Evolutionary conservation across 2,329 filamentous ascomycete species (phyloP).

Genomic region (Colletotrichum musae): DNA sequence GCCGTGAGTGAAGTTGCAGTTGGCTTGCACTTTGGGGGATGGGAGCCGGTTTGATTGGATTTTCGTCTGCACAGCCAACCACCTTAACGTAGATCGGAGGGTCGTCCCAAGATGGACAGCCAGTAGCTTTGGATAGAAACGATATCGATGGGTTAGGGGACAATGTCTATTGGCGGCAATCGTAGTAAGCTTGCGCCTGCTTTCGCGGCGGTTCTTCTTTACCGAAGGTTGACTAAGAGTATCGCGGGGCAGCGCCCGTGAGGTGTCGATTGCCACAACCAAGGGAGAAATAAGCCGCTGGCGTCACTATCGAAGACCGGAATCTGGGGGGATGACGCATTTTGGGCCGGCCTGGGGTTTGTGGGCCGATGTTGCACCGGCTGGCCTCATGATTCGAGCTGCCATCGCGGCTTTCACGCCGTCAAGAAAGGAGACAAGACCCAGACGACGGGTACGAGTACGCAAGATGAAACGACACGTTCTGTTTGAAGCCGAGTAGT

Average conservation of each 20-base stretch:
- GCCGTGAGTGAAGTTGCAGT: background rate
- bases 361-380: background rate
- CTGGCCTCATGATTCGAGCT: conserved; percentile 7
- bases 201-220: background rate
- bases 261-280: background rate
- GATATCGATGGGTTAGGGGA: conserved; percentile 28
- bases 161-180: background rate
- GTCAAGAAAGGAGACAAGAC: background rate
- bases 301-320: background rate
- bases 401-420: conserved; percentile 11
- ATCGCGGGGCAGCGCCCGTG: background rate
- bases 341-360: background rate
- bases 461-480: background rate
- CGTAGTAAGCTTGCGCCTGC: background rate
- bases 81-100: background rate
- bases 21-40: background rate
- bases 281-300: background rate
- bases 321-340: background rate
- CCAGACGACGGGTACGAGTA: conserved; percentile 11
- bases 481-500: background rate
- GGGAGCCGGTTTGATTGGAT: background rate
- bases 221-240: background rate
- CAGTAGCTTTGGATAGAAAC: conserved; percentile 7
- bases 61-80: conserved; percentile 6
- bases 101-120: background rate